Percentiles rank a stretch among this genome's conserved stretches.
Evolutionary conservation across 2,329 filamentous ascomycete genomes (phyloP).

Genomic region (Thelonectria rubi): DNA sequence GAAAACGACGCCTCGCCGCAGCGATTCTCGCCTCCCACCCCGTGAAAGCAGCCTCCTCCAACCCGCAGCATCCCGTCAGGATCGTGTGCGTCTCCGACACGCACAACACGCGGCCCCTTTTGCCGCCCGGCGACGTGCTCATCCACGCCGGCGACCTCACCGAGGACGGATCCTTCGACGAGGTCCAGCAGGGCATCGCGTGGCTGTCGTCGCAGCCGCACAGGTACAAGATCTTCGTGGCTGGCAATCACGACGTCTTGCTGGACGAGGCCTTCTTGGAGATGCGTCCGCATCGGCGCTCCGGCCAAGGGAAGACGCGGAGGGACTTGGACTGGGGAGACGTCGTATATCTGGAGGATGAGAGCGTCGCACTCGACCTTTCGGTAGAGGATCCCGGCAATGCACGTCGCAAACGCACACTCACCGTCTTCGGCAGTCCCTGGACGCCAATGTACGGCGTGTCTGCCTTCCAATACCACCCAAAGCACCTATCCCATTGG

Average conservation of each 20-base stretch:
- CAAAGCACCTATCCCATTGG: neutral
- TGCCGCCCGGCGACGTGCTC: constrained; percentile 56
- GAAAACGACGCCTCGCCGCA: too few relatives aligned
- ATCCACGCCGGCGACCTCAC: constrained; percentile 61
- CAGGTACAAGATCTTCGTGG: constrained; percentile 55
- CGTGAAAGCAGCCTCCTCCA: too few relatives aligned
- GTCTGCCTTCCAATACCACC: too few relatives aligned
- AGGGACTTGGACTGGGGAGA: constrained; percentile 37
- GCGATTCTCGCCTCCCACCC: too few relatives aligned
- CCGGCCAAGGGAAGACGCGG: constrained; percentile 2
- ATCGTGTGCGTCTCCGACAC: constrained; percentile 57
- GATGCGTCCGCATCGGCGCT: neutral
- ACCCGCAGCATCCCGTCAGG: too few relatives aligned
- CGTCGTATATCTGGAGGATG: constrained; percentile 40
- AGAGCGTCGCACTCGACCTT: neutral
- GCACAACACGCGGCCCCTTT: constrained; percentile 50
- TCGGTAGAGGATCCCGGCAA: neutral
- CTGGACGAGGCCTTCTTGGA: constrained; percentile 35
- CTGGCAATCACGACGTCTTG: constrained; percentile 56
- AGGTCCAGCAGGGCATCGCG: constrained; percentile 50
- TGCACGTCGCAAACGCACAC: too few relatives aligned
- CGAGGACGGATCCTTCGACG: constrained; percentile 52
- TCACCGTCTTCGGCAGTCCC: too few relatives aligned
- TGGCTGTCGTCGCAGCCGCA: constrained; percentile 55
- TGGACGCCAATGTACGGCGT: too few relatives aligned